Evolutionary conservation across 345 rosid species (phyloP), one percentile per base, ranked within the genome.

Genomic region (Pseudoturritis turrita): DNA sequence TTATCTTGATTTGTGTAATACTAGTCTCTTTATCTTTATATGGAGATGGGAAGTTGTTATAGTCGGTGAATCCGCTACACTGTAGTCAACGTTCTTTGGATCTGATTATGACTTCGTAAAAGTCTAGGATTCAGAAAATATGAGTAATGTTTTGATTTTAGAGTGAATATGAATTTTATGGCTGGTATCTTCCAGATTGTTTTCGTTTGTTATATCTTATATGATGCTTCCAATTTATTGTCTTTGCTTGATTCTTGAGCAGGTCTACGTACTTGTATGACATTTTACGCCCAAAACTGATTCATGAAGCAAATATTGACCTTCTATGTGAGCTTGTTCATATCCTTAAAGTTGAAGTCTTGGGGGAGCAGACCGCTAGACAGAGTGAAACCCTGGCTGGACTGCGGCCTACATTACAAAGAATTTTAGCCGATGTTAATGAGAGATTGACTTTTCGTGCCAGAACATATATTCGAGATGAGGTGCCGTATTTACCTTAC

Each of bases 381-480:
- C 83, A 87, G 67, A 85, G 87, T 65, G 96, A 89, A 71, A 80
- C 91, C 33, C 75, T 95, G 63, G 93, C 96, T 31, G 97, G 99
- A 58, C 68, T 95, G 70, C 87, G 83, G 51, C 97, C 99, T 60
- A 95, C 96, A 39, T 58, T 95, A 52, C 86, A 89, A 80, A 88
- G 99, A 87, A 91, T 95, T 62, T 81, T 95, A 71, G 99, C 89
- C 11, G 96, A 95, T 73, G 84, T 95, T 70, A 90, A 88, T 2
- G 99, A 88, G 76, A 88, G 99, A 62, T 78, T 95, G 78, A 91
- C 99, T 53, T 95, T 95, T 79, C 96, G 96, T 78, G 96, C 97
- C 79, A 91, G 99, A 77, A 91, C 97, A 23, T 83, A 95, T 82
- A 89, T 95, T 47, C 84, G 96, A 64, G 99, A 91, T 71, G 99